phyloP scores from a whole-genome alignment of 2,329 filamentous ascomycete species.

The Trichoderma cornu-damae region DNA sequence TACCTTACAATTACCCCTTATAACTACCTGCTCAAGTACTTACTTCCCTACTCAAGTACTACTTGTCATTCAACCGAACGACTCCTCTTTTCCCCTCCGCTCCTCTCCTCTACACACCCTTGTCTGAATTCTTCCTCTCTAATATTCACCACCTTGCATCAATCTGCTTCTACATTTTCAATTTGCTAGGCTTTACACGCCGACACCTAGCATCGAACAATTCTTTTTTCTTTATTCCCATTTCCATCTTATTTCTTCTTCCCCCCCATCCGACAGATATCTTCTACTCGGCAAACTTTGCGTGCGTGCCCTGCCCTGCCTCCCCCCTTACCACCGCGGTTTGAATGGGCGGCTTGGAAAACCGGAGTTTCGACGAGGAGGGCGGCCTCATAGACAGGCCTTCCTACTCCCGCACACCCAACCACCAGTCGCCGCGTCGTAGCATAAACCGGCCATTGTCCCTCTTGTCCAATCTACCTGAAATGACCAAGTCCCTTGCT shows the following conservation, averaged over 20 bases:
- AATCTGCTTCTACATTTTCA: too few species aligned
- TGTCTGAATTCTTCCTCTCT: neutral
- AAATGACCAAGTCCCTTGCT: neutral
- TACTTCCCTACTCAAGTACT: neutral
- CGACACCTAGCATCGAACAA: too few species aligned
- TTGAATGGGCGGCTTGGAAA: conserved; percentile 5
- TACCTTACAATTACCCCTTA: too few species aligned
- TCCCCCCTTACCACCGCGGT: neutral
- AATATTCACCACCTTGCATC: too few species aligned
- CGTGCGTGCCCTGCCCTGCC: neutral
- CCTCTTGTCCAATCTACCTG: conserved; percentile 44
- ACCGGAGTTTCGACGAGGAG: conserved; percentile 3
- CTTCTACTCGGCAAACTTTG: neutral
- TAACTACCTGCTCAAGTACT: too few species aligned
- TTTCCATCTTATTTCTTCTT: neutral
- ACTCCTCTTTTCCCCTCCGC: neutral
- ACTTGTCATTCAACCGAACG: neutral
- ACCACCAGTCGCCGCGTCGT: conserved; percentile 39
- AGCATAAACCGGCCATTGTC: conserved; percentile 43
- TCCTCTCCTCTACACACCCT: neutral
- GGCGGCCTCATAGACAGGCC: conserved; percentile 41
- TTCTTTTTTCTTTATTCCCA: neutral
- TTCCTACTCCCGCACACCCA: conserved; percentile 45
- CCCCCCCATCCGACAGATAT: too few species aligned
- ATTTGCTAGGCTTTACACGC: too few species aligned